Base-by-base conservation (phyloP, 371 early-diverging fungal species). In the Mucor saturninus region DNA sequence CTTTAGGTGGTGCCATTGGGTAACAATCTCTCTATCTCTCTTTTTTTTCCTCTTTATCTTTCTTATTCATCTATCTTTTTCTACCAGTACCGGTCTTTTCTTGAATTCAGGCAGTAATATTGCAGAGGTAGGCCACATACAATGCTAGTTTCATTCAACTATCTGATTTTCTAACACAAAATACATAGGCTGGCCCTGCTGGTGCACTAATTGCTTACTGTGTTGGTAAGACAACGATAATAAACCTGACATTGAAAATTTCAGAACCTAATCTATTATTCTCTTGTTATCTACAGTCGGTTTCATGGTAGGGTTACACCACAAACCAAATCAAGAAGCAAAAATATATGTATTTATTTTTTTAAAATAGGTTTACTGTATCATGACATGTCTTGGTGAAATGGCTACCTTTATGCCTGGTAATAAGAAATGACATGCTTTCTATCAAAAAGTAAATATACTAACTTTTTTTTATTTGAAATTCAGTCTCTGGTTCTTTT, bases 331-430 rank as follows among this genome's bases (percentile, higher is more conserved):
- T 21, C 21, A 21, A 21, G 21, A 21, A 21, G 21, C 21, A 21
- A 21, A 21, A 21, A 21, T 21, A 21, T 21, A 21, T 21, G 21
- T 21, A 21, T 21, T 21, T 21, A 21, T 21, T 21, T 21, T 21
- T 21, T 21, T 21, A 21, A 21, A 21, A 2, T 69, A 93, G 89
- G 92, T 94, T 6, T 94, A 86, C 64, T 91, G 88, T 67, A 84
- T 93, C 50, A 86, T 91, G 81, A 88, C 90, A 11, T 89, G 89
- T 57, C 80, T 95, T 48, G 94, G 92, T 52, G 95, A 95, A 67
- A 91, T 95, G 91, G 88, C 91, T 26, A 90, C 95, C 0, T 80
- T 86, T 51, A 85, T 79, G 61, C 79, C 79, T 49, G 79, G 74
- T 72, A 75, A 64, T 45, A 3, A 31, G 21, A 21, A 51, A 26